A percentile compares a stretch with the other conserved stretches of the same genome.
Conservation (phyloP, 805 yeast species). For the Wickerhamomyces pijperi region DNA sequence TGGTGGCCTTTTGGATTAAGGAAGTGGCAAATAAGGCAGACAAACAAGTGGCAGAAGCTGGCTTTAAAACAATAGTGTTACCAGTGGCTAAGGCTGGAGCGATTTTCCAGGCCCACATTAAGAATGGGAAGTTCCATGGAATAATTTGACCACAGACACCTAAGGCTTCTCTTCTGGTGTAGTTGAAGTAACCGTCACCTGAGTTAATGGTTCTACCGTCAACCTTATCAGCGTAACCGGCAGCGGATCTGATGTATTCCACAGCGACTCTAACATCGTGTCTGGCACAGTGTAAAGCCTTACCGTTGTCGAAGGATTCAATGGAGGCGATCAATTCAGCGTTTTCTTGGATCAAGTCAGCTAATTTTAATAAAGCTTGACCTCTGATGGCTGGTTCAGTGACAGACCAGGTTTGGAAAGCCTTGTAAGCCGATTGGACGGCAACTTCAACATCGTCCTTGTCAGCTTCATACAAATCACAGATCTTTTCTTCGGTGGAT, state of each 20-base stretch:
- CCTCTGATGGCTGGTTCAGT: conserved; percentile 60
- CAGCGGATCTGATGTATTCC: conserved; percentile 37
- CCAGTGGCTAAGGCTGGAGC: conserved; percentile 64
- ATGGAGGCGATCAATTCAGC: conserved; percentile 44
- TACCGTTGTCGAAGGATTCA: conserved; percentile 45
- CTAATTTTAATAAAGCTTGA: conserved; percentile 52
- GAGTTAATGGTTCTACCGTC: conserved; percentile 37
- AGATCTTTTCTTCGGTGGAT: conserved; percentile 61
- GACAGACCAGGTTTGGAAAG: conserved; percentile 67
- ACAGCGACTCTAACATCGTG: conserved; percentile 37
- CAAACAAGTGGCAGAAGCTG: conserved; percentile 58
- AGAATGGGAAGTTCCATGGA: conserved; percentile 66
- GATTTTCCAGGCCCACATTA: conserved; percentile 59
- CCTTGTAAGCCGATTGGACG: conserved; percentile 73
- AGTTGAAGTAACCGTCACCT: conserved; percentile 39
- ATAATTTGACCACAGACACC: conserved; percentile 65
- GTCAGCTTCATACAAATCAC: conserved; percentile 63
- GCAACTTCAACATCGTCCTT: conserved; percentile 74
- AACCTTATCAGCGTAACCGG: conserved; percentile 44
- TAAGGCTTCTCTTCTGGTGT: conserved; percentile 50
- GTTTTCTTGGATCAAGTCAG: conserved; percentile 68
- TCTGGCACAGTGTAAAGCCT: conserved; percentile 34
- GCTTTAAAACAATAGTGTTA: conserved; percentile 50
- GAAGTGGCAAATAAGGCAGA: conserved; percentile 48
- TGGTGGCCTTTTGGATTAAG: conserved; percentile 44